phyloP scores from a whole-genome alignment of 345 rosid genomes.

The Syzygium oleosum region DNA sequence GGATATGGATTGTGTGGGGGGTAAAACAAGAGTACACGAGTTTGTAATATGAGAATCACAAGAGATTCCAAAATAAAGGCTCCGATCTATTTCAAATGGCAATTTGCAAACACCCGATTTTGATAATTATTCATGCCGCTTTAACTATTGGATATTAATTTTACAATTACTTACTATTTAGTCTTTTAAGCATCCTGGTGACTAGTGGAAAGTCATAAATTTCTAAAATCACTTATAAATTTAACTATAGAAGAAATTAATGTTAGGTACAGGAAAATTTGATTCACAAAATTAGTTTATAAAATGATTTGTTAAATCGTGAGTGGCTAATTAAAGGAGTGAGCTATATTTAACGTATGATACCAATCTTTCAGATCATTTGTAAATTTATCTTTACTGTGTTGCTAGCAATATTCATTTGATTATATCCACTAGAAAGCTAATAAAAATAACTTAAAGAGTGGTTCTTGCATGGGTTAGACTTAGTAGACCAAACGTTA shows the following conservation, averaged over 20 bases:
- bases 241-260: background rate
- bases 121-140: background rate
- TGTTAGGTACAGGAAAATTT: background rate
- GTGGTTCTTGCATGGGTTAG: background rate
- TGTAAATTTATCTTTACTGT: background rate
- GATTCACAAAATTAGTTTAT: background rate
- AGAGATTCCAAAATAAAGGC: background rate
- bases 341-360: too few species aligned
- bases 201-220: background rate
- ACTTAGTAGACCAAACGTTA: background rate
- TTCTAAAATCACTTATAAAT: background rate
- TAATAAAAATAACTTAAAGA: background rate
- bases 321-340: background rate
- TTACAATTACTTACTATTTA: background rate
- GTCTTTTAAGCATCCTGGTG: background rate
- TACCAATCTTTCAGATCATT: background rate
- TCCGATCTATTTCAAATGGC: background rate
- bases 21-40: too few species aligned
- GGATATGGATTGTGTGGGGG: background rate
- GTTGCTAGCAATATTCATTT: background rate
- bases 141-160: too few species aligned
- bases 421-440: background rate
- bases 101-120: background rate
- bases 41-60: background rate
- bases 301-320: too few species aligned